Conservation (phyloP, 345 rosid genomes). For the thale cress (Arabidopsis thaliana) region DNA sequence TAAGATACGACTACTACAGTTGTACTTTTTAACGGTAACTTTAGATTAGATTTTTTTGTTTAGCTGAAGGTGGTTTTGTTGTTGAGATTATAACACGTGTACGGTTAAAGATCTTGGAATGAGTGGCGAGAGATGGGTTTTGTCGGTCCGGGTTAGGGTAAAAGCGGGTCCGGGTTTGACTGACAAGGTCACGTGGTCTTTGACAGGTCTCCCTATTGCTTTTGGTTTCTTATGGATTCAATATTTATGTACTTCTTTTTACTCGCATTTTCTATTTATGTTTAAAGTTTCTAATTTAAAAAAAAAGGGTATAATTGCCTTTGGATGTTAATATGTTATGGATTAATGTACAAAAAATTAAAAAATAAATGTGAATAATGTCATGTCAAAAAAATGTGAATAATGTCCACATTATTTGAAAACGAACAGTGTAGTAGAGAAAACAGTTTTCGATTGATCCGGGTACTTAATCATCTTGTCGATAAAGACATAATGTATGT, state of each 20-base stretch:
- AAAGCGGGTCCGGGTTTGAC: conserved; percentile 43
- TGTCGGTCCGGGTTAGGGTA: conserved; percentile 41
- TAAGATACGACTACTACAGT: conserved; percentile 36
- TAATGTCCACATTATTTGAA: no score
- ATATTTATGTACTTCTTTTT: conserved; percentile 26
- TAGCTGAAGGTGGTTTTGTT: neutral
- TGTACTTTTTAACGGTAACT: conserved; percentile 48
- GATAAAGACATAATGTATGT: no score
- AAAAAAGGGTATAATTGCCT: neutral
- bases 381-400: no score
- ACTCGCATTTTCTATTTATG: conserved; percentile 26
- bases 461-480: no score
- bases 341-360: no score
- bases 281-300: neutral
- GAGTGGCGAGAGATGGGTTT: conserved; percentile 43
- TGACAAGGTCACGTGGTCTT: conserved; percentile 49
- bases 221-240: conserved; percentile 47
- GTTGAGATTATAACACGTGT: conserved; percentile 27
- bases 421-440: no score
- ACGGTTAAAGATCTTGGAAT: conserved; percentile 31
- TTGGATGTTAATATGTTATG: no score
- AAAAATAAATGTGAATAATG: no score
- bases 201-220: conserved; percentile 40
- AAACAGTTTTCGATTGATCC: no score
- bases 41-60: conserved; percentile 10